Percentiles rank a stretch among this genome's conserved stretches.
Evolutionary conservation across 2,329 filamentous ascomycete species (phyloP).

Genomic region (Cryphonectria nitschkei): DNA sequence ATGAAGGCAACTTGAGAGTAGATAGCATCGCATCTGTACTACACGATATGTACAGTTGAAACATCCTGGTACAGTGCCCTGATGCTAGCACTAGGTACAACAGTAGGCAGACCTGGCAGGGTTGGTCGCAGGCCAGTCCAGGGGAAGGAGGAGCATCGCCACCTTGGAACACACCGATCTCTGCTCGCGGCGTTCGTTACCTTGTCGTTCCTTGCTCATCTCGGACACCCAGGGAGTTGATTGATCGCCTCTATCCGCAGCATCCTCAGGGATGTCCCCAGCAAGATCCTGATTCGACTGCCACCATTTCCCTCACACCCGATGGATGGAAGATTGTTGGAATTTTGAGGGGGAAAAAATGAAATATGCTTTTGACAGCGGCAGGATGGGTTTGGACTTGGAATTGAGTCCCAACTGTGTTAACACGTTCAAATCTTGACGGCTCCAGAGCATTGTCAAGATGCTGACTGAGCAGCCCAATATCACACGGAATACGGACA

Average conservation of each 20-base stretch:
- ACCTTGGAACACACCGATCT: background rate
- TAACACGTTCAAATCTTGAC: background rate
- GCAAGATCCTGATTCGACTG: background rate
- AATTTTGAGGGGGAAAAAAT: background rate
- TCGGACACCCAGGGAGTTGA: conserved; percentile 9
- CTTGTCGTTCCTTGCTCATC: conserved; percentile 17
- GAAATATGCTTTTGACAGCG: background rate
- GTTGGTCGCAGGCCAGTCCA: background rate
- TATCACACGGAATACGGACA: background rate
- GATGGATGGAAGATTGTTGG: background rate
- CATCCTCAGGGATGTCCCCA: conserved; percentile 9
- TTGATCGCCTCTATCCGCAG: conserved; percentile 10
- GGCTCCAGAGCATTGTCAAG: background rate
- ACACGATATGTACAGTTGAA: background rate
- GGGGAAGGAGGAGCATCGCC: conserved; percentile 6
- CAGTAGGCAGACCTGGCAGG: background rate
- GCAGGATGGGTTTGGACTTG: background rate
- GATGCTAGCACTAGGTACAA: background rate
- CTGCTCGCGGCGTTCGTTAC: background rate
- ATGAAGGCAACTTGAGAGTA: background rate
- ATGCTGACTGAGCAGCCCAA: background rate
- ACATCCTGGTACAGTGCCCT: background rate
- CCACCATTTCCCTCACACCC: background rate
- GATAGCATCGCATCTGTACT: background rate
- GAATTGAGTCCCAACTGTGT: background rate